Evolutionary conservation across 352 stramenopile genomes (phyloP), one percentile per base, ranked within the genome.

Genomic region (Phytophthora pistaciae): DNA sequence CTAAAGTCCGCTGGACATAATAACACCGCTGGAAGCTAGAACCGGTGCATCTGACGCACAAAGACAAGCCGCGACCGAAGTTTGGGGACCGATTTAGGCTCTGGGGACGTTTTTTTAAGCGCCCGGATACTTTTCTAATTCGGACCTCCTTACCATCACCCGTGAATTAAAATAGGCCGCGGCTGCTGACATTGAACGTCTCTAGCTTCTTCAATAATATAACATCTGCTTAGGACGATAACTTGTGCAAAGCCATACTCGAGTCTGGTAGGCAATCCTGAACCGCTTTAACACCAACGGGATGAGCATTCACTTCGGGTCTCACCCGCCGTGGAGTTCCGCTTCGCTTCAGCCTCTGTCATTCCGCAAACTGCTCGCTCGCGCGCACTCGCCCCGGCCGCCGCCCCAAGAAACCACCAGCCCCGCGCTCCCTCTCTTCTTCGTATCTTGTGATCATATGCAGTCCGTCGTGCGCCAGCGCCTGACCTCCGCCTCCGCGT

Each of bases 351-450:
- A 64, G 66, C 60, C 60, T 49, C 42, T 27, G 60, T 70, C 72
- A 79, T 70, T 79, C 63, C 42, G 46, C 72, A 75, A 79, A 58
- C 75, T 75, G 62, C 66, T 65, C 56, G 66, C 66, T 73, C 57
- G 57, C 52, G 40, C 60, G 49, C 74, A 78, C 56, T 59, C 40
- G 56, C 62, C 25, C 33, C 36, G 21, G 48, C 52, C 49, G 18
- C 50, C 9, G 23, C 4, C 25, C 56, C 36, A 44, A 44, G 36
- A 44, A 44, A 44, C 36, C 36, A 6, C 36, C 36, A 44, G 44
- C 49, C 25, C 21, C 25, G 18, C 40, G 16, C 7, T 31, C 56
- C 14, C 25, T 29, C 25, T n/a, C 18, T 33, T 5, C 9, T 31
- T 27, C 7, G n/a, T 49, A 40, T n/a, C 40, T 31, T 49, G 42